phyloP scores from a whole-genome alignment of 768 basidiomycete species.

The Asterophora lycoperdoides region DNA sequence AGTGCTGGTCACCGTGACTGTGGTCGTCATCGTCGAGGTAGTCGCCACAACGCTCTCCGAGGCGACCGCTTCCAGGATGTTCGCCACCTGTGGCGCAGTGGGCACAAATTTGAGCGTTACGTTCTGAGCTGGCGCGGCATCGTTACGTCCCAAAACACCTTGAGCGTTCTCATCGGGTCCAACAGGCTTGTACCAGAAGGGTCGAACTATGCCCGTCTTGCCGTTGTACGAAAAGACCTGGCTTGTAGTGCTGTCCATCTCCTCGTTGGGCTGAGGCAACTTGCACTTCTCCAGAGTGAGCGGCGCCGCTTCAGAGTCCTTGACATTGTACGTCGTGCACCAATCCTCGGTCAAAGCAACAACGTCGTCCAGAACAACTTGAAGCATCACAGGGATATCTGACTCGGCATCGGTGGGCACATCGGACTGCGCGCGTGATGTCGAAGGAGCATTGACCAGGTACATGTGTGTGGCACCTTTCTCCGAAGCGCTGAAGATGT shows the following conservation, averaged over 20 bases:
- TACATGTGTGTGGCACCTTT: conserved; percentile 41
- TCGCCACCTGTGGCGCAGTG: conserved; percentile 26
- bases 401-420: conserved; percentile 10
- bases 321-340: conserved; percentile 44
- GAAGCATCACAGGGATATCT: conserved; percentile 37
- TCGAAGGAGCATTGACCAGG: conserved; percentile 25
- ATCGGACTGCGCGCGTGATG: neutral
- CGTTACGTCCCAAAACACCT: conserved; percentile 20
- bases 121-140: conserved; percentile 29
- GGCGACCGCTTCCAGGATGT: conserved; percentile 14
- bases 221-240: conserved; percentile 60
- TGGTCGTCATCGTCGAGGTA: conserved; percentile 23
- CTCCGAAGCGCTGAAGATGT: conserved; percentile 47
- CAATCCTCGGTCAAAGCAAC: conserved; percentile 34
- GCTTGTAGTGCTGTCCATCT: conserved; percentile 26
- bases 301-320: conserved; percentile 18
- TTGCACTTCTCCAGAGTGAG: conserved; percentile 47
- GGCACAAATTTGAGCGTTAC: conserved; percentile 55
- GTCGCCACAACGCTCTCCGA: conserved; percentile 16
- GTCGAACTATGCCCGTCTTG: conserved; percentile 44
- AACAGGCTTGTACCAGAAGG: conserved; percentile 40
- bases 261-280: conserved; percentile 18
- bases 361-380: conserved; percentile 25
- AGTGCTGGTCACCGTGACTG: conserved; percentile 23
- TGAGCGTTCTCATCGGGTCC: conserved; percentile 15